Base-by-base conservation (phyloP, 352 stramenopile genomes). In the Pythium apleroticum region DNA sequence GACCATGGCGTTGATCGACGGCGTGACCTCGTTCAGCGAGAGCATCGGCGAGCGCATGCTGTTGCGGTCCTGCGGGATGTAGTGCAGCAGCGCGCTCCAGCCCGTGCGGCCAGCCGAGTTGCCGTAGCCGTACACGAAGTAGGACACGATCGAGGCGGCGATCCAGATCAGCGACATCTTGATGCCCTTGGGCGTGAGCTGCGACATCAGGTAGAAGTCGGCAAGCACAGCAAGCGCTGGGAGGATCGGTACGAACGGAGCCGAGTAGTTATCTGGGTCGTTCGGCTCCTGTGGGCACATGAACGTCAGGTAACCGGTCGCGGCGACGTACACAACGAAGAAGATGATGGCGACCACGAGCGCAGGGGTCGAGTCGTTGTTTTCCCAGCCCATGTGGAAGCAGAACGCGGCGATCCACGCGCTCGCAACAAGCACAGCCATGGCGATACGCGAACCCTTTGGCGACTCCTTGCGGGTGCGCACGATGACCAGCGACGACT, bases 81-180 rank as follows among this genome's bases (percentile, higher is more conserved):
- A 78, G 41, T 75, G 74, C 31, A 91, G 52, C 52, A 89, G 60
- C 39, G 71, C 57, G 48, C 71, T 81, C 84, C 84, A 92, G 17
- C 75, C 80, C 2, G 75, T 81, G 57, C 80, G 81, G 25, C 81
- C 80, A 7, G 77, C 78, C 19, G 78, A 81, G 72, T 87, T 75
- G 54, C 63, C 66, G 71, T 88, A 93, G 53, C 84, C 84, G 65
- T 93, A 93, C 14, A 76, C 68, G 30, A 90, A 88, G 71, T 93
- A 93, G 52, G 84, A 89, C 12, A 91, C 15, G 12, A 89, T 73
- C 20, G 69, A 80, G 14, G 72, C 77, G 19, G 33, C 75, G 57
- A 93, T 63, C 81, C 82, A 93, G 17, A 69, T 72, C 15, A 71
- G 73, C 31, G 73, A 74, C 27, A 75, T 61, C 20, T 64, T 71